Evolutionary conservation across 805 yeast species (phyloP).

Genomic region (Candida jianshihensis): DNA sequence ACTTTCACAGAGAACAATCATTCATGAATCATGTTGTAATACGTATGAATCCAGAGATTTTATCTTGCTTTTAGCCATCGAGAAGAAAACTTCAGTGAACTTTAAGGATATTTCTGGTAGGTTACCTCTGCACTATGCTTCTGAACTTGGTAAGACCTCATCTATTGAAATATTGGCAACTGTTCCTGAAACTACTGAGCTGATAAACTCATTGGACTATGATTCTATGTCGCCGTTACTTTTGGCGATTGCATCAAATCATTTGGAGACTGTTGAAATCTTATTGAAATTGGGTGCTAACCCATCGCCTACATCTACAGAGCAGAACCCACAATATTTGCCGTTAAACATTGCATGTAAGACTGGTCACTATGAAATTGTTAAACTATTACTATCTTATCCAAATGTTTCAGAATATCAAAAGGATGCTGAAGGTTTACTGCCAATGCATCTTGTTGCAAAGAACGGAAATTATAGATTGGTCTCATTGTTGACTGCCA

Average conservation of each 20-base stretch:
- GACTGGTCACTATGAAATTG: slow-evolving; percentile 67
- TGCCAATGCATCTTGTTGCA: slow-evolving; percentile 84
- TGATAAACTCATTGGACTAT: slow-evolving; percentile 46
- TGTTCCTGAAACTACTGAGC: slow-evolving; percentile 20
- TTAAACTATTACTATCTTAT: slow-evolving; percentile 35
- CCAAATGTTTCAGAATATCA: slow-evolving; percentile 32
- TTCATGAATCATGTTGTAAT: slow-evolving; percentile 55
- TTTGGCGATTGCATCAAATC: slow-evolving; percentile 66
- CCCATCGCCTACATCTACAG: slow-evolving; percentile 41
- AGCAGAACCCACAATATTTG: slow-evolving; percentile 54
- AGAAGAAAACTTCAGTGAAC: slow-evolving; percentile 22
- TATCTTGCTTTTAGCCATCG: slow-evolving; percentile 16
- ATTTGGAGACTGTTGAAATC: slow-evolving; percentile 45
- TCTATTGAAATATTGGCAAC: slow-evolving; percentile 32
- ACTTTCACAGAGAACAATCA: slow-evolving; percentile 59
- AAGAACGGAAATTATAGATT: slow-evolving; percentile 71
- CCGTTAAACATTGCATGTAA: slow-evolving; percentile 87
- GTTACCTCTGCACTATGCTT: slow-evolving; percentile 82
- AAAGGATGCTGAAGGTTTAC: slow-evolving; percentile 80
- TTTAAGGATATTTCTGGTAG: slow-evolving; percentile 64
- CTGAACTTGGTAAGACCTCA: slow-evolving; percentile 47
- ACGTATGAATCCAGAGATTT: slow-evolving; percentile 15
- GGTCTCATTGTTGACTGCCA: slow-evolving; percentile 58
- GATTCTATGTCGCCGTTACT: slow-evolving; percentile 79
- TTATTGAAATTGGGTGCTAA: slow-evolving; percentile 42